Evolutionary conservation across 1,139 yeast genomes (phyloP).

Genomic region (Candida sp.): DNA sequence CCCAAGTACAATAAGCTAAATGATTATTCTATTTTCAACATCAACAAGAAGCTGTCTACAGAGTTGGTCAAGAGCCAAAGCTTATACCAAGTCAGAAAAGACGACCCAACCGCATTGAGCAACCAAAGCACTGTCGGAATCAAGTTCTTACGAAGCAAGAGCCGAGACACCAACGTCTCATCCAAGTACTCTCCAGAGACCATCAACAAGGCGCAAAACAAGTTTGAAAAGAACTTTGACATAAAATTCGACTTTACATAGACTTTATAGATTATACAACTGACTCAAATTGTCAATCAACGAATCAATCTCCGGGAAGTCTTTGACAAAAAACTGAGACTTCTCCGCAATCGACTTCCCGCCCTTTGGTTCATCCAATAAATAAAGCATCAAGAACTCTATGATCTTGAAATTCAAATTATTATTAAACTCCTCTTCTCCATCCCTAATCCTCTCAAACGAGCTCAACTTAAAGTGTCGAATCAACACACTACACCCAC

Average conservation of each 20-base stretch:
- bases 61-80: neutral
- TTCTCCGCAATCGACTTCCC: constrained; percentile 53
- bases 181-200: constrained; percentile 8
- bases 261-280: constrained; percentile 24
- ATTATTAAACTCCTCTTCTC: constrained; percentile 6
- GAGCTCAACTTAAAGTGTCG: constrained; percentile 31
- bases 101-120: constrained; percentile 1
- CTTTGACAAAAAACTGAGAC: constrained; percentile 52
- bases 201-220: constrained; percentile 9
- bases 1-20: constrained; percentile 15
- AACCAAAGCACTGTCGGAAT: neutral
- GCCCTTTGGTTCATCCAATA: constrained; percentile 59
- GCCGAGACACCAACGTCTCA: neutral
- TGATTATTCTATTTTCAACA: constrained; percentile 10
- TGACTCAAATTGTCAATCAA: constrained; percentile 43
- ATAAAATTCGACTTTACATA: constrained; percentile 10
- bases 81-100: constrained; percentile 5
- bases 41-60: neutral
- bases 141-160: constrained; percentile 1
- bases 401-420: constrained; percentile 62
- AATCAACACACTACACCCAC: constrained; percentile 64
- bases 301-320: constrained; percentile 47
- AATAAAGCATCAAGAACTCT: constrained; percentile 73
- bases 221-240: constrained; percentile 16
- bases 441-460: constrained; percentile 11